Conservation (phyloP, 805 yeast species). For the Starmerella bacillaris region DNA sequence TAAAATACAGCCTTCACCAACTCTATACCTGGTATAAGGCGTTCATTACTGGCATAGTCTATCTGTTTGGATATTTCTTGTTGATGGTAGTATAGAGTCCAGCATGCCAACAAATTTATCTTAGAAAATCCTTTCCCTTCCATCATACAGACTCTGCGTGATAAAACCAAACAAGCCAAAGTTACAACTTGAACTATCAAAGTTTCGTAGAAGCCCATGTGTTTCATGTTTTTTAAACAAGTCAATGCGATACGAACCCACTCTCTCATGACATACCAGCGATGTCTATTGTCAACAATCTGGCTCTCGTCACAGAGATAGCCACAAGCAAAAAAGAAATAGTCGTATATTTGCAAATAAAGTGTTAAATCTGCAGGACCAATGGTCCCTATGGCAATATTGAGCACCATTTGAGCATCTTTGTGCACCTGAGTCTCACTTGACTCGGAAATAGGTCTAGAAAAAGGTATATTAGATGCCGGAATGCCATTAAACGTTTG, state of each 20-base stretch:
- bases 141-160: constrained; percentile 2
- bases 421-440: constrained; percentile 1
- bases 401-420: constrained; percentile 5
- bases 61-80: constrained; percentile 4
- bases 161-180: constrained; percentile 2
- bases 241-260: constrained; percentile 8
- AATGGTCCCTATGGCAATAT: constrained; percentile 1
- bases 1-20: constrained; percentile 1
- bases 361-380: constrained; percentile 3
- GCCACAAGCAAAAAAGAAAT: constrained; percentile 9
- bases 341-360: constrained; percentile 10
- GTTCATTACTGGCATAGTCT: constrained; percentile 2
- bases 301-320: constrained; percentile 11
- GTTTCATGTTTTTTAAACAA: not conserved
- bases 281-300: constrained; percentile 4
- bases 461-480: not conserved
- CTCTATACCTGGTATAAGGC: constrained; percentile 7
- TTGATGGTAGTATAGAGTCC: constrained; percentile 9
- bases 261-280: constrained; percentile 3
- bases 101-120: constrained; percentile 2
- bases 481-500: constrained; percentile 7
- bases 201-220: not conserved
- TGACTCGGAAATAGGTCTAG: constrained; percentile 1
- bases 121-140: not conserved
- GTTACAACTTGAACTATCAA: not conserved